These are phyloP conservation scores for Zymoseptoria brevis DNA, from an alignment of 2,329 filamentous ascomycete genomes.

Conservation along the genomic window DNA sequence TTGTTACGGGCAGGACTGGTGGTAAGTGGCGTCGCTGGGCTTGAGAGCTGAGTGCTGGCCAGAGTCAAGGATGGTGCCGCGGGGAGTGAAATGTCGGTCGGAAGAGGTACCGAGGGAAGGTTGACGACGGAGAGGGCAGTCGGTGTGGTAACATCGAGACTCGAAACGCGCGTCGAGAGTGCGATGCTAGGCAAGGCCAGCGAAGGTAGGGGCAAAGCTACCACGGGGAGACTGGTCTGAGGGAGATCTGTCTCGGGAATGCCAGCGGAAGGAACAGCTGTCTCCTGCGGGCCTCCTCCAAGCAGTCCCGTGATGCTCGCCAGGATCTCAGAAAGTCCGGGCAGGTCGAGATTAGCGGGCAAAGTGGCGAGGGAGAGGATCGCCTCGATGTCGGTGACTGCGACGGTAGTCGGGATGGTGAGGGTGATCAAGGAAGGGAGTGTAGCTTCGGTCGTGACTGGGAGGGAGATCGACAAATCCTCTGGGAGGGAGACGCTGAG, in stretches of 20 bases:
- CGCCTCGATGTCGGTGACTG: conserved; percentile 1
- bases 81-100: not conserved
- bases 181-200: not conserved
- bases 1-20: not conserved
- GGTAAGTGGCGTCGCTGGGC: not conserved
- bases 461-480: not conserved
- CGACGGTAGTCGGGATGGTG: conserved; percentile 1
- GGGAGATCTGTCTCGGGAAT: not conserved
- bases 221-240: not conserved
- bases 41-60: not conserved
- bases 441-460: not conserved
- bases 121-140: not conserved
- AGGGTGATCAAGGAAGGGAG: not conserved
- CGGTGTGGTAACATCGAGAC: not conserved
- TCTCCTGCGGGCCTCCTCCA: not conserved
- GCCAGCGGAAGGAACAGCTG: not conserved
- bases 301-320: not conserved
- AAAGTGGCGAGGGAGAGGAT: conserved; percentile 1
- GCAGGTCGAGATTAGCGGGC: not conserved
- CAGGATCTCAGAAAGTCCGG: not conserved
- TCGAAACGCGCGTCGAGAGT: not conserved
- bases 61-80: too few relatives aligned
- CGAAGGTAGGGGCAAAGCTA: not conserved
- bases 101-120: not conserved
- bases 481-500: not conserved